Evolutionary conservation across 2,329 filamentous ascomycete species (phyloP).

Genomic region (Aspergillus texensis): DNA sequence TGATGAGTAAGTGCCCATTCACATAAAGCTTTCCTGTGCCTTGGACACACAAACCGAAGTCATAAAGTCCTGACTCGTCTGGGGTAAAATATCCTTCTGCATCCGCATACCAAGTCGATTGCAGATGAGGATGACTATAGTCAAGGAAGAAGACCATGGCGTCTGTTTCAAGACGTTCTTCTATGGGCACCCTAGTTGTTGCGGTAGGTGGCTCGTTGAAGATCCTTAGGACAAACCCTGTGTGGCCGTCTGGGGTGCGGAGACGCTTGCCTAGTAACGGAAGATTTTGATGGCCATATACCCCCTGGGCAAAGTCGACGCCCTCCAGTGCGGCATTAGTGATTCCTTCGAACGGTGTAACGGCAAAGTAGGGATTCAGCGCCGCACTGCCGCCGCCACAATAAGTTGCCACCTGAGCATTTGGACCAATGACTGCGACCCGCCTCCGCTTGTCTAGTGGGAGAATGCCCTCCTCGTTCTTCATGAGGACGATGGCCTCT

Average conservation of each 20-base stretch:
- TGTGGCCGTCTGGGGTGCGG: constrained; percentile 51
- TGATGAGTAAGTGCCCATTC: constrained; percentile 62
- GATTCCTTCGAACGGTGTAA: constrained; percentile 45
- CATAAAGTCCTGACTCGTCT: constrained; percentile 60
- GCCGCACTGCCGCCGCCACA: constrained; percentile 67
- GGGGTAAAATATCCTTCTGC: constrained; percentile 56
- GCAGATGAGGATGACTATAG: constrained; percentile 56
- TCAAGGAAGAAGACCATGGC: constrained; percentile 51
- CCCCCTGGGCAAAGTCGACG: constrained; percentile 57
- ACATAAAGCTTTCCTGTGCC: constrained; percentile 66
- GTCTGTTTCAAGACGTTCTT: constrained; percentile 45
- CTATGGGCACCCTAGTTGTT: constrained; percentile 52
- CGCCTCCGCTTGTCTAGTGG: constrained; percentile 53
- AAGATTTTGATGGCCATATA: constrained; percentile 63
- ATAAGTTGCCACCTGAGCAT: constrained; percentile 48
- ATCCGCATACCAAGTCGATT: constrained; percentile 28
- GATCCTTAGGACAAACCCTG: constrained; percentile 62
- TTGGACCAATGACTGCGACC: constrained; percentile 55
- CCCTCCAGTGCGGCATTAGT: constrained; percentile 24
- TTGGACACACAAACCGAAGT: constrained; percentile 63
- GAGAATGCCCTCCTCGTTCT: constrained; percentile 66
- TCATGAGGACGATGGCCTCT: constrained; percentile 70
- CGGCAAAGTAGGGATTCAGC: constrained; percentile 42
- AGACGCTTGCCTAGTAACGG: constrained; percentile 58
- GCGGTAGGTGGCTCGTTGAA: constrained; percentile 60